These are phyloP conservation scores for Macrolepiota dolichaula DNA, from an alignment of 768 basidiomycete genomes.

Conservation along the genomic window DNA sequence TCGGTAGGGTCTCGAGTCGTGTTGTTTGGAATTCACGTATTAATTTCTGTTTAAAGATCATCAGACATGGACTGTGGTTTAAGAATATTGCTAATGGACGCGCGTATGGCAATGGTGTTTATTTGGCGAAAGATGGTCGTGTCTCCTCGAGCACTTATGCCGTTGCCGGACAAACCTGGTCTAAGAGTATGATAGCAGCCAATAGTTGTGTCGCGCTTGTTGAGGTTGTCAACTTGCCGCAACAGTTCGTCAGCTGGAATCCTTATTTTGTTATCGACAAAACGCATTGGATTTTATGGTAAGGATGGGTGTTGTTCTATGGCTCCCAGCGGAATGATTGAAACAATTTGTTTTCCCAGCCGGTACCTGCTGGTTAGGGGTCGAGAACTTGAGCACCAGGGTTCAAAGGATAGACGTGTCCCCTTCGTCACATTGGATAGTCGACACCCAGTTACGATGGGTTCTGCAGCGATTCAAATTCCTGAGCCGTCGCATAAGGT, in stretches of 20 bases:
- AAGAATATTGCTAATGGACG: conserved; percentile 54
- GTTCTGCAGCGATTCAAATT: conserved; percentile 38
- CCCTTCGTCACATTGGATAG: conserved; percentile 52
- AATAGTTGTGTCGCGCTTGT: conserved; percentile 54
- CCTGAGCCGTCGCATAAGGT: conserved; percentile 59
- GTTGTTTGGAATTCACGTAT: not conserved
- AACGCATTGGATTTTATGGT: conserved; percentile 73
- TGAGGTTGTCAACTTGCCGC: conserved; percentile 63
- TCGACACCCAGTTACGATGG: conserved; percentile 37
- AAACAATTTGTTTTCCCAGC: conserved; percentile 24
- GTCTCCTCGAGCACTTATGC: conserved; percentile 48
- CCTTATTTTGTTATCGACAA: conserved; percentile 59
- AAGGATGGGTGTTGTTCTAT: conserved; percentile 16
- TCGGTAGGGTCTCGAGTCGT: conserved; percentile 38
- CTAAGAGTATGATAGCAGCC: conserved; percentile 45
- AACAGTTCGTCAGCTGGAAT: conserved; percentile 46
- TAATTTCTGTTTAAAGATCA: conserved; percentile 41
- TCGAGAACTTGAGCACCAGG: conserved; percentile 2
- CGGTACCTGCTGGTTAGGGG: conserved; percentile 62
- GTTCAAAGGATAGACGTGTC: conserved; percentile 13
- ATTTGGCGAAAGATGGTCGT: conserved; percentile 57
- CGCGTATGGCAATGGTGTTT: conserved; percentile 68
- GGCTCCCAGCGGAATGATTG: not conserved
- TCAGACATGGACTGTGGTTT: conserved; percentile 71
- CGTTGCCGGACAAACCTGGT: conserved; percentile 36